Evolutionary conservation across 345 rosid genomes (phyloP).

Genomic region (Heritiera littoralis): DNA sequence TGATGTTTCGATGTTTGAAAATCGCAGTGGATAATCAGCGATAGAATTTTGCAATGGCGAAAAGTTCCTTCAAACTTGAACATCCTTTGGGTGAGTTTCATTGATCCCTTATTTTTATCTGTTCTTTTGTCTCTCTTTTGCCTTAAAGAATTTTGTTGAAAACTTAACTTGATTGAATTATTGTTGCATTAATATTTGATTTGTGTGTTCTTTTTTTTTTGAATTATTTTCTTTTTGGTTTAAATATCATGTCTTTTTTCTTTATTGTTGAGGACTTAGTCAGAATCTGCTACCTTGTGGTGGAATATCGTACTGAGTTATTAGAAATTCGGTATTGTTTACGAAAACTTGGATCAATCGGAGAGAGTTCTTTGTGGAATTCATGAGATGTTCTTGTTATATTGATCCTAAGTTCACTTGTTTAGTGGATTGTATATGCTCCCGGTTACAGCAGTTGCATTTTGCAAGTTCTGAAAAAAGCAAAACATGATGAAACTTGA

Average conservation of each 20-base stretch:
- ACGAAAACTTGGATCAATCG: background rate
- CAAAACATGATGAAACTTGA: background rate
- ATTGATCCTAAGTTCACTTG: background rate
- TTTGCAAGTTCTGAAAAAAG: background rate
- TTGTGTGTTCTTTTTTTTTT: constrained; percentile 6
- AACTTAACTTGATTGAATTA: background rate
- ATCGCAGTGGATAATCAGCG: constrained; percentile 41
- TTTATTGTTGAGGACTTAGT: background rate
- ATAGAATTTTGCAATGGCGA: background rate
- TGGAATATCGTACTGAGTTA: background rate
- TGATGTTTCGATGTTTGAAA: constrained; percentile 53
- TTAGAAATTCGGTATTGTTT: constrained; percentile 9
- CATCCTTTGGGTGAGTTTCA: constrained; percentile 61
- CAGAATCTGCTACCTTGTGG: background rate
- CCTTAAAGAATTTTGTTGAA: background rate
- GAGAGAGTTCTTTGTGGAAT: background rate
- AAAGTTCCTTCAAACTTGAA: constrained; percentile 63
- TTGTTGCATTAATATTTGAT: background rate
- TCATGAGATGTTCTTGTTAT: constrained; percentile 1
- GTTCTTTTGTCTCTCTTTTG: background rate
- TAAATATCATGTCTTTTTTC: background rate
- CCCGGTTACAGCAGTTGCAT: background rate
- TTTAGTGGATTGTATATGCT: background rate
- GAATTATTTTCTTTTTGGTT: background rate
- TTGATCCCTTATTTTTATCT: background rate